Evolutionary conservation across 2,329 filamentous ascomycete genomes (phyloP).

Genomic region (Decorospora gaudefroyi): DNA sequence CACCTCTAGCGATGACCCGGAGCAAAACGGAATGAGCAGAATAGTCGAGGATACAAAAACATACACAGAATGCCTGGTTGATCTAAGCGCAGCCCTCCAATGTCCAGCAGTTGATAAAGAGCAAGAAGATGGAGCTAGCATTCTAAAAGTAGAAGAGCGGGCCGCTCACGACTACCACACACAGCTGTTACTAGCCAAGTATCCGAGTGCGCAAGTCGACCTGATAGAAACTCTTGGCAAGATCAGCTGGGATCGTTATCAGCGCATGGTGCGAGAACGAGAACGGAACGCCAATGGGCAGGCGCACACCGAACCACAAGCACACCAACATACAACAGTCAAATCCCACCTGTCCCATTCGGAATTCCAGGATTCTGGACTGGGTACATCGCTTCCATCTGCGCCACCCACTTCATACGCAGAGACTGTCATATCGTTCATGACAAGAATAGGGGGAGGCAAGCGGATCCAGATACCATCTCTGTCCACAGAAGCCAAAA

Average conservation of each 20-base stretch:
- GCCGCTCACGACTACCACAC: constrained; percentile 25
- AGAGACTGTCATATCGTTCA: constrained; percentile 21
- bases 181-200: no score
- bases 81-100: constrained; percentile 21
- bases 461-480: constrained; percentile 22
- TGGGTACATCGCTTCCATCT: constrained; percentile 25
- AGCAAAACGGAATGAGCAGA: background rate
- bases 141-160: constrained; percentile 11
- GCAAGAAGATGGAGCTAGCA: constrained; percentile 8
- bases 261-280: background rate
- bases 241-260: background rate
- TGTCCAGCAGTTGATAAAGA: constrained; percentile 25
- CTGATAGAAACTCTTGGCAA: background rate
- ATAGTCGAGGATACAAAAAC: constrained; percentile 16
- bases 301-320: no score
- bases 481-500: constrained; percentile 23
- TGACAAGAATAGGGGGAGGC: constrained; percentile 20
- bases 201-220: no score
- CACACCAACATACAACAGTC: no score
- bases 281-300: background rate
- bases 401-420: constrained; percentile 17
- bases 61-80: constrained; percentile 22
- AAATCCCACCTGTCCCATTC: constrained; percentile 16
- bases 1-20: no score
- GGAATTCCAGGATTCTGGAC: constrained; percentile 29